phyloP scores from a whole-genome alignment of 441 rosid genomes.

The Corymbia calophylla region DNA sequence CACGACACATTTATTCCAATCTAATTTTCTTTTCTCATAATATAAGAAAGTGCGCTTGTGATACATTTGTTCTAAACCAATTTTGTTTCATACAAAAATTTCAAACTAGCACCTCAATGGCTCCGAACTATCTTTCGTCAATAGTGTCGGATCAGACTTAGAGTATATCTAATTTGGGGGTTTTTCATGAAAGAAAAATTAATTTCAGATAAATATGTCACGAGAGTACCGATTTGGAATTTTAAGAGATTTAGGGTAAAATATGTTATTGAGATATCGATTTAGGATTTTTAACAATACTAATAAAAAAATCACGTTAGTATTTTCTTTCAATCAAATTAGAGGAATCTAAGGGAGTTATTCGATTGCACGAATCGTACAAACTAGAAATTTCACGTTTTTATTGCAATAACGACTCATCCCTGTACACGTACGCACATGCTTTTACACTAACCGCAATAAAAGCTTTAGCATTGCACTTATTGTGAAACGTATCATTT shows the following conservation, averaged over 20 bases:
- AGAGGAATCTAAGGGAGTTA: neutral
- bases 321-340: rapidly evolving
- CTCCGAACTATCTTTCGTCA: neutral
- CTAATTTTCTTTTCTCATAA: neutral
- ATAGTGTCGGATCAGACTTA: neutral
- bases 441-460: neutral
- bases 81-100: neutral
- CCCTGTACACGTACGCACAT: neutral
- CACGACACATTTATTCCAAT: neutral
- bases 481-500: neutral
- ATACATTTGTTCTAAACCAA: neutral
- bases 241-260: neutral
- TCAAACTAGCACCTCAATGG: neutral
- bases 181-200: neutral
- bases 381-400: neutral
- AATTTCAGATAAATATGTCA: neutral
- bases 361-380: neutral
- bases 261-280: neutral
- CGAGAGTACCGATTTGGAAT: rapidly evolving
- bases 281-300: neutral
- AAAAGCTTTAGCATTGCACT: neutral
- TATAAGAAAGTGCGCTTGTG: rapidly evolving
- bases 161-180: rapidly evolving
- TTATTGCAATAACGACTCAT: neutral
- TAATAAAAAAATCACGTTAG: rapidly evolving